phyloP scores from a whole-genome alignment of 2,329 filamentous ascomycete genomes.

The Grosmannia penicillata region DNA sequence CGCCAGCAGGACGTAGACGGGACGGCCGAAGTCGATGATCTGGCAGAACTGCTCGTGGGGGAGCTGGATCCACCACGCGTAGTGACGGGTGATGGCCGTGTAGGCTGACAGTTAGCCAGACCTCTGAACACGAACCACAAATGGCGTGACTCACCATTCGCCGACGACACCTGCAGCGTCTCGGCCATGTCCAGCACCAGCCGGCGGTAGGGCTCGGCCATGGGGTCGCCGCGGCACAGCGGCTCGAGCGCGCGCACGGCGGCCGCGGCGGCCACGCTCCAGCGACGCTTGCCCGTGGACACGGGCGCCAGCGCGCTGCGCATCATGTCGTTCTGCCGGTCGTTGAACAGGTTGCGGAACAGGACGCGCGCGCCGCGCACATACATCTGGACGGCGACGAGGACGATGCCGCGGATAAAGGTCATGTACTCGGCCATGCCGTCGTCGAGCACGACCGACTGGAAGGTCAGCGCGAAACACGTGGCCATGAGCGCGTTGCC shows the following conservation, averaged over 20 bases:
- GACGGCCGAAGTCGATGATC: conserved; percentile 31
- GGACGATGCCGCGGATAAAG: conserved; percentile 40
- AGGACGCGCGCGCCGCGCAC: conserved; percentile 35
- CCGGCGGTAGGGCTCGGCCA: conserved; percentile 31
- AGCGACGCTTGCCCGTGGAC: conserved; percentile 22
- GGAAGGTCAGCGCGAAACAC: conserved; percentile 44
- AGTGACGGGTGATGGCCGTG: conserved; percentile 32
- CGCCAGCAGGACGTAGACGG: conserved; percentile 30
- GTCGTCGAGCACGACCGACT: conserved; percentile 41
- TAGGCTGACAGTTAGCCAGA: conserved; percentile 23
- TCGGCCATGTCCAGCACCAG: conserved; percentile 30
- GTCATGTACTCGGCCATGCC: conserved; percentile 47
- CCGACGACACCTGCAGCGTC: conserved; percentile 37
- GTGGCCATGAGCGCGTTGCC: conserved; percentile 44
- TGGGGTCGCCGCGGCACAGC: conserved; percentile 23
- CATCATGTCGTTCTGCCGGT: conserved; percentile 25
- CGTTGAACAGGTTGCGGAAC: conserved; percentile 30
- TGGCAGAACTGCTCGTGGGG: conserved; percentile 35
- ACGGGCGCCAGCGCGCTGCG: conserved; percentile 31
- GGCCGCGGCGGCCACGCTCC: conserved; percentile 30
- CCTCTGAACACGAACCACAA: background rate
- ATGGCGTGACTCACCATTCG: conserved; percentile 30
- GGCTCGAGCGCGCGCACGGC: conserved; percentile 26
- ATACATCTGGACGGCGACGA: conserved; percentile 39
- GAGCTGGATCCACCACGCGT: conserved; percentile 43